phyloP scores from a whole-genome alignment of 345 rosid genomes.

The Populus simonii region DNA sequence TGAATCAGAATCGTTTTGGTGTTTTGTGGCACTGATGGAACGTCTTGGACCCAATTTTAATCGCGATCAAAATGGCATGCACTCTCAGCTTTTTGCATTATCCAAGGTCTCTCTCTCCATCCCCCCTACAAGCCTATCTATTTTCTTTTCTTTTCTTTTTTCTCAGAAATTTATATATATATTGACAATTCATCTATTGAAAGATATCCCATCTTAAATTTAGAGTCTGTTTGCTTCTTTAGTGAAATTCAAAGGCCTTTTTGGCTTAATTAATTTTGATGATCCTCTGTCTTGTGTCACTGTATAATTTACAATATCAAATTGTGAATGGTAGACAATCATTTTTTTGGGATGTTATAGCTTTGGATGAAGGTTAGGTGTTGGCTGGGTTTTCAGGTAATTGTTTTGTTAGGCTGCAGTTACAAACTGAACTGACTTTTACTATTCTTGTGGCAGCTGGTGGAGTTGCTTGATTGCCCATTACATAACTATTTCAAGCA shows the following conservation, averaged over 20 bases:
- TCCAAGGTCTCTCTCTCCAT: conserved; percentile 61
- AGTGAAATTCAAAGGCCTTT: neutral
- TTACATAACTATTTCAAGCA: conserved; percentile 85
- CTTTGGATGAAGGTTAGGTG: neutral
- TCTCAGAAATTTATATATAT: neutral
- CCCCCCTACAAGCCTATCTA: neutral
- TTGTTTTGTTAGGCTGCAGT: neutral
- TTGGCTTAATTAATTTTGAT: neutral
- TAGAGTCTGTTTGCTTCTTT: neutral
- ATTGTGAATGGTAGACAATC: neutral
- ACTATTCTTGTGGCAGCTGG: conserved; percentile 56
- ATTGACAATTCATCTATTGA: neutral
- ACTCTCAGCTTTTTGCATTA: conserved; percentile 89
- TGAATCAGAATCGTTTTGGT: conserved; percentile 95
- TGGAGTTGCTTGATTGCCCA: conserved; percentile 85
- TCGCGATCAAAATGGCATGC: conserved; percentile 98
- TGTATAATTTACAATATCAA: conserved; percentile 1
- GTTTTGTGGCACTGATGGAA: conserved; percentile 91
- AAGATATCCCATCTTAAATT: neutral
- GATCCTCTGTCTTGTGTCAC: neutral
- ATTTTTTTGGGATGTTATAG: neutral
- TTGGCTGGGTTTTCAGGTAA: neutral
- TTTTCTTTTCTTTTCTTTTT: neutral
- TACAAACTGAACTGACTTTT: conserved; percentile 5
- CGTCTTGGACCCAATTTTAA: conserved; percentile 98